Conservation (phyloP, 345 rosid genomes). For the Hevea brasiliensis region DNA sequence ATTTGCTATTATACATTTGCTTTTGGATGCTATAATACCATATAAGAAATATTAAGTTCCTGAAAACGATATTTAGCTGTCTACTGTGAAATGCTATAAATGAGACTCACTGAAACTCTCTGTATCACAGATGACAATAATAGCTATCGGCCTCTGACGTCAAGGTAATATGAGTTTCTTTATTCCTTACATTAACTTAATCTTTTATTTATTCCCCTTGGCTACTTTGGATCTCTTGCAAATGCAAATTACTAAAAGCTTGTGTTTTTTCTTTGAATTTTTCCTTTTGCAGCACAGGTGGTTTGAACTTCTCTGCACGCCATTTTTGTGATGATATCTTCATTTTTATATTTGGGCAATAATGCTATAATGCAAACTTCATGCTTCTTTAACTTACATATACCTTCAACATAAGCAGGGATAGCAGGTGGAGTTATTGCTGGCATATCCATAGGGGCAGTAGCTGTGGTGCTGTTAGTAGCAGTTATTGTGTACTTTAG, state of each 20-base stretch:
- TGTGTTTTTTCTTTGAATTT: constrained; percentile 5
- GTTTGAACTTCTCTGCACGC: constrained; percentile 39
- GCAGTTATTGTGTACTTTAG: constrained; percentile 41
- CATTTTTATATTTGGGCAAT: constrained; percentile 17
- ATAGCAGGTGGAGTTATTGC: constrained; percentile 57
- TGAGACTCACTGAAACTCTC: constrained; percentile 11
- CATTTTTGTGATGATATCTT: constrained; percentile 26
- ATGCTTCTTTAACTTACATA: constrained; percentile 25
- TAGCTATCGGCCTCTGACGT: constrained; percentile 44
- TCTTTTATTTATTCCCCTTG: not conserved
- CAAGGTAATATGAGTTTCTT: constrained; percentile 44
- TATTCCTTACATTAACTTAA: not conserved
- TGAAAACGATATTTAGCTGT: not conserved
- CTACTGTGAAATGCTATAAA: not conserved
- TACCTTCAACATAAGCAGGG: constrained; percentile 50
- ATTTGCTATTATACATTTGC: not conserved
- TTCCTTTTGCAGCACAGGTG: constrained; percentile 52
- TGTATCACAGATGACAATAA: constrained; percentile 55
- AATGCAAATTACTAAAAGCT: constrained; percentile 5
- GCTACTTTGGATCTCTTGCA: not conserved
- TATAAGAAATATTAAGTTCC: not conserved
- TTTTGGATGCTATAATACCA: not conserved
- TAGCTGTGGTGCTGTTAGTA: constrained; percentile 39
- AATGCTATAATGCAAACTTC: constrained; percentile 14
- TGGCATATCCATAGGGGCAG: constrained; percentile 58